Evolutionary conservation across 78 protist genomes (phyloP).

Genomic region (Cavenderia fasciculata): DNA sequence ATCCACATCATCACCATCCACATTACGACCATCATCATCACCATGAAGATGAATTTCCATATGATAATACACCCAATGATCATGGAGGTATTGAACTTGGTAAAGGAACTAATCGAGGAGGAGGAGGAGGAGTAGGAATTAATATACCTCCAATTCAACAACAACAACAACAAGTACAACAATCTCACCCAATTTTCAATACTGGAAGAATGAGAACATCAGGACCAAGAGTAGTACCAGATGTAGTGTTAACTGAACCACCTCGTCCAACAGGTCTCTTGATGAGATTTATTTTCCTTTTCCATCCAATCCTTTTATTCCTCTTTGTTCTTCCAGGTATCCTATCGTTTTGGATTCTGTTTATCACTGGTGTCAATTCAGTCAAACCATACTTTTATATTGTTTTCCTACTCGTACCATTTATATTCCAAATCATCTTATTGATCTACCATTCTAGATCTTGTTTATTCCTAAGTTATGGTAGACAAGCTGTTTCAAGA

Average conservation of each 20-base stretch:
- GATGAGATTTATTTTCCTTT: conserved; percentile 63
- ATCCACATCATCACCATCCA: too few species aligned
- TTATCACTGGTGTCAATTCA: conserved; percentile 39
- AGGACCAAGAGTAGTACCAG: too few species aligned
- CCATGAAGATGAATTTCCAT: too few species aligned
- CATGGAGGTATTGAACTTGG: too few species aligned
- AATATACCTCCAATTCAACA: too few species aligned
- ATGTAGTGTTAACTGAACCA: conserved; percentile 42
- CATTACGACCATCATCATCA: too few species aligned
- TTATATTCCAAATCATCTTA: conserved; percentile 43
- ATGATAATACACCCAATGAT: too few species aligned
- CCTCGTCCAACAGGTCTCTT: conserved; percentile 53
- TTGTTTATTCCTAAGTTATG: conserved; percentile 52
- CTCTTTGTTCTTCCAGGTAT: conserved; percentile 43
- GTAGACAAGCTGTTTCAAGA: conserved; percentile 58
- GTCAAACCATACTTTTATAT: conserved; percentile 56
- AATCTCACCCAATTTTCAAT: too few species aligned
- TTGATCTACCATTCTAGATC: conserved; percentile 59
- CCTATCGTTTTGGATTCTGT: conserved; percentile 61
- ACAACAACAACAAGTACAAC: too few species aligned
- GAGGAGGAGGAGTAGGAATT: too few species aligned
- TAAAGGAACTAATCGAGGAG: too few species aligned
- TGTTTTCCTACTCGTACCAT: conserved; percentile 26
- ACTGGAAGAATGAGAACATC: too few species aligned
- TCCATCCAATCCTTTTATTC: conserved; percentile 44